phyloP scores from a whole-genome alignment of 768 basidiomycete genomes.

The Mycena capillaripes region DNA sequence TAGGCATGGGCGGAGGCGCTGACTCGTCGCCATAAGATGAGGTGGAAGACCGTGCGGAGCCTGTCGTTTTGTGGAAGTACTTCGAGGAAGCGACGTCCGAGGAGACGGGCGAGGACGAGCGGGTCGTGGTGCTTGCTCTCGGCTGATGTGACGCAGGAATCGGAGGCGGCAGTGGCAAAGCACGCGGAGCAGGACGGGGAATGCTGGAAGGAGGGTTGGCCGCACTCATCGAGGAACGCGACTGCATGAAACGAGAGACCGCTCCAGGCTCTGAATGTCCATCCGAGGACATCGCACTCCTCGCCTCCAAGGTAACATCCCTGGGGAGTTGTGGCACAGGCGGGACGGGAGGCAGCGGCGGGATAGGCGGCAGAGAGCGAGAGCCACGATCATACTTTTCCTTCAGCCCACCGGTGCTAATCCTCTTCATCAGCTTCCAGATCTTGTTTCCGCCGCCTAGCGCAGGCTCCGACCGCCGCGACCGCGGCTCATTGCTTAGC shows the following conservation, averaged over 20 bases:
- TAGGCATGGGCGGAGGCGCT: conserved; percentile 46
- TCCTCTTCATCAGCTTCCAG: conserved; percentile 80
- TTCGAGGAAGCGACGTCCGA: conserved; percentile 68
- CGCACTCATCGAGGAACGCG: conserved; percentile 40
- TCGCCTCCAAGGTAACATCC: conserved; percentile 38
- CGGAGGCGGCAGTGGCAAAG: conserved; percentile 34
- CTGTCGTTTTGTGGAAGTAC: conserved; percentile 62
- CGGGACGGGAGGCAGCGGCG: conserved; percentile 30
- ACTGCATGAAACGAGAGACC: conserved; percentile 40
- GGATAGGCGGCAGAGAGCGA: conserved; percentile 29
- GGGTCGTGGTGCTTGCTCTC: conserved; percentile 63
- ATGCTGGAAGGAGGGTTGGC: conserved; percentile 24
- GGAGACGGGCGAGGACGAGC: conserved; percentile 73
- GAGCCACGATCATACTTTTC: conserved; percentile 59
- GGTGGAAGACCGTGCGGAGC: conserved; percentile 66
- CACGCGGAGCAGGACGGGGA: conserved; percentile 24
- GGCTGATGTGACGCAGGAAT: conserved; percentile 35
- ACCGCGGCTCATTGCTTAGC: conserved; percentile 33
- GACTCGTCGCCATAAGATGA: conserved; percentile 66
- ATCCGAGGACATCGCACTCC: conserved; percentile 33
- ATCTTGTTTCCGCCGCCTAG: conserved; percentile 58
- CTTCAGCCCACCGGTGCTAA: conserved; percentile 74
- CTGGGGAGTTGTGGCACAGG: conserved; percentile 57
- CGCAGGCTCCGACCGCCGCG: conserved; percentile 39
- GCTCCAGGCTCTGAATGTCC: conserved; percentile 35